Conservation (phyloP, 345 rosid genomes). For the Rubroshorea leprosula region DNA sequence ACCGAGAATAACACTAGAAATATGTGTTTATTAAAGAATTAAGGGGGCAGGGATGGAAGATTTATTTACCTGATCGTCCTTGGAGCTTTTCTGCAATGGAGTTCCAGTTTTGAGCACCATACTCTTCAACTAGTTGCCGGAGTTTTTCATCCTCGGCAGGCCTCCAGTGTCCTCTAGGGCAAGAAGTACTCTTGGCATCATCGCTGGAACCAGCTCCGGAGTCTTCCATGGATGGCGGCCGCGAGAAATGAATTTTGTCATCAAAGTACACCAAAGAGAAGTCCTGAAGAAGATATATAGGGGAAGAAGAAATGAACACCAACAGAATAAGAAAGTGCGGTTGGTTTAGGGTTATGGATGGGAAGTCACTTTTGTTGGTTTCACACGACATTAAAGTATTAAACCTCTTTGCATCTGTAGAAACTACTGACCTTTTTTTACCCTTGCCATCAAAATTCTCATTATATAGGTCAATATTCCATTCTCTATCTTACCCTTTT, state of each 20-base stretch:
- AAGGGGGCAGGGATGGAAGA: background rate
- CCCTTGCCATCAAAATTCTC: background rate
- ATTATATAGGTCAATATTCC: conserved; percentile 3
- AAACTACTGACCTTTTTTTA: conserved; percentile 31
- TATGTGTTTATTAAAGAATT: too few species aligned
- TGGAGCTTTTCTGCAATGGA: conserved; percentile 63
- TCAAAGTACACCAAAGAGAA: conserved; percentile 26
- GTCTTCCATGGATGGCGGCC: conserved; percentile 25
- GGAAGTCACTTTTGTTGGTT: conserved; percentile 72
- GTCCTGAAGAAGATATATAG: conserved; percentile 41
- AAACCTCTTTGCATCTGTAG: conserved; percentile 25
- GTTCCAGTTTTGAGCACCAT: conserved; percentile 74
- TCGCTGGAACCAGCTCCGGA: conserved; percentile 35
- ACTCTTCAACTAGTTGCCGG: conserved; percentile 49
- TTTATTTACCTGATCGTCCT: conserved; percentile 60
- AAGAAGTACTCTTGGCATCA: conserved; percentile 17
- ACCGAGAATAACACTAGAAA: too few species aligned
- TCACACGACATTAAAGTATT: conserved; percentile 58
- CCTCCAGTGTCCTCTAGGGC: conserved; percentile 71
- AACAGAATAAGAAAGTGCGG: conserved; percentile 37
- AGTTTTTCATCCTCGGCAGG: conserved; percentile 72
- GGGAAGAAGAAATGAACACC: conserved; percentile 7
- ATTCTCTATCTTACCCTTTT: conserved; percentile 9
- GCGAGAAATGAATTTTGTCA: conserved; percentile 18
- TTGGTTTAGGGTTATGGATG: conserved; percentile 65